Base-by-base conservation (phyloP, 306 rosid genomes). In the Castanea crenata region DNA sequence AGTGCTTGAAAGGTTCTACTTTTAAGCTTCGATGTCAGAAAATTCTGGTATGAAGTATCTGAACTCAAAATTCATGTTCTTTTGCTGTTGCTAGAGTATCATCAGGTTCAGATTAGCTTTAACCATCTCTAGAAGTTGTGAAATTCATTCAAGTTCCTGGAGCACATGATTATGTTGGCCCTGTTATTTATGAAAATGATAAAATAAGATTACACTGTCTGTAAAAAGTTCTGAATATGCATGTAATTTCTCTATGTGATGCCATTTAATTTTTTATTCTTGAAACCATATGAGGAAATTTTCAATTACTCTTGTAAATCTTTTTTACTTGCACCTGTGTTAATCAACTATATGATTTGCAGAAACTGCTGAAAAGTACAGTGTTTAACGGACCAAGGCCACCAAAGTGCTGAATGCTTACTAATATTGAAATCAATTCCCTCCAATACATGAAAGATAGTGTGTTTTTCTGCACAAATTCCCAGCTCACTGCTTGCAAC, bases 321-420 rank as follows among this genome's bases (percentile, higher is more conserved):
- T 49, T 65, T 65, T 21, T 67, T 7, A 5, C 49, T 65, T 32
- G 23, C 3, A 18, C 21, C 71, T 67, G 14, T 38, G 49, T 51
- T 32, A 31, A 55, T 69, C 21, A 44, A 27, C 72, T 49, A 46
- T 44, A 70, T 51, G 31, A 49, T 7, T 70, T 70, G 71, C 83
- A 75, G 80, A 79, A 70, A 16, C 57, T 70, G 71, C 71, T 16
- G 35, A 34, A 32, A n/a, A 32, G 74, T 70, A 38, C 32, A 73
- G 74, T 63, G 27, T 18, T 57, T 55, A 75, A 67, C 67, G 71
- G 64, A 12, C 67, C 85, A 31, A 58, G 52, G 46, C 73, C 38
- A 20, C 55, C 73, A n/a, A 58, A 27, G 29, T 18, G 71, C 69
- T 49, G 67, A 71, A 27, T 65, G 87, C 75, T 18, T 72, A 25